Evolutionary conservation across 345 rosid species (phyloP).

Genomic region (Bruguiera sexangula): DNA sequence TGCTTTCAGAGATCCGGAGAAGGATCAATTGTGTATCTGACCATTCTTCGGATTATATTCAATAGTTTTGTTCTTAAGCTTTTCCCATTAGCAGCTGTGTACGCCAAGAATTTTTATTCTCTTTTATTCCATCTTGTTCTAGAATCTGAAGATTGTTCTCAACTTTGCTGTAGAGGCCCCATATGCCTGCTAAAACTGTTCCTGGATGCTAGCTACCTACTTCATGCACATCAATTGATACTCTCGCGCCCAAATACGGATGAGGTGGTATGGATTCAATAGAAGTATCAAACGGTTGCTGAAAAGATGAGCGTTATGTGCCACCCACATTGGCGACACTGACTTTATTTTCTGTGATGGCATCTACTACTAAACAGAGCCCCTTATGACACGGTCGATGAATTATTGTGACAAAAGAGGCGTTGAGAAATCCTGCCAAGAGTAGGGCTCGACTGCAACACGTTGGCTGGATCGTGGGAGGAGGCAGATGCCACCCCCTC

Average conservation of each 20-base stretch:
- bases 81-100: not conserved
- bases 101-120: not conserved
- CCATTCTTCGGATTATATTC: not conserved
- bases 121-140: not conserved
- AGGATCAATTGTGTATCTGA: too few relatives aligned
- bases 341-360: too few relatives aligned
- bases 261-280: conserved; percentile 59
- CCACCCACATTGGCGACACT: too few relatives aligned
- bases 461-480: not conserved
- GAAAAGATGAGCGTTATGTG: too few relatives aligned
- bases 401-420: too few relatives aligned
- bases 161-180: conserved; percentile 48
- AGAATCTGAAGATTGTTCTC: not conserved
- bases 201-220: conserved; percentile 81
- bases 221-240: conserved; percentile 72
- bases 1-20: too few relatives aligned
- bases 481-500: not conserved
- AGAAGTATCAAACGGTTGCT: not conserved
- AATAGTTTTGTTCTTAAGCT: not conserved
- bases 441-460: too few relatives aligned
- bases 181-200: conserved; percentile 60
- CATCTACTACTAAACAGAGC: too few relatives aligned
- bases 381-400: too few relatives aligned
- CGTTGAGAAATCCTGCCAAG: too few relatives aligned
- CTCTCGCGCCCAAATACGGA: conserved; percentile 49